Base-by-base conservation (phyloP, 768 basidiomycete genomes). In the Hemileccinum impolitum region DNA sequence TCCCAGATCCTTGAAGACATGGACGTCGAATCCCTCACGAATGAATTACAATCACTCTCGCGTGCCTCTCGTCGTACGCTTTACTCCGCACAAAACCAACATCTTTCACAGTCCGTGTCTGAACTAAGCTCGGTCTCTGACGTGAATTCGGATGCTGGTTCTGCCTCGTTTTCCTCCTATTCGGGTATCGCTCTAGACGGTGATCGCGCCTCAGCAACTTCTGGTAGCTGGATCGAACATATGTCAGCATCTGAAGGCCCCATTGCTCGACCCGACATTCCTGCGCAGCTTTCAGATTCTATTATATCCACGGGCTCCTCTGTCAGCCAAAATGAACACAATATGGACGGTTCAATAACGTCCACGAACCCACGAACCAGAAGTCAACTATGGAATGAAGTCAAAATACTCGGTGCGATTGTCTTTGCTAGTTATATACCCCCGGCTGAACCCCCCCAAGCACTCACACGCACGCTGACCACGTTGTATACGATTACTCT, bases 321-420 rank as follows among this genome's bases (percentile, higher is more conserved):
- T 32, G 48, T 65, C 17, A 72, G 71, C 36, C 55, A 57, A 1
- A 40, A 50, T 19, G 50, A 40, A 23, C 37, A 36, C 13, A 41
- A 43, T 15, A 37, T 23, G 43, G 53, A 49, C 10, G 32, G 32
- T 12, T 54, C 57, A 1, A 39, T 36, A 7, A 34, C 40, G 4
- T 56, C 60, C 15, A 54, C 48, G 36, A 52, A 55, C 36, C 69
- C 70, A 21, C 73, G 78, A 52, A 82, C 79, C n/a, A 93, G 86
- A 63, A 80, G 78, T 1, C 86, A 94, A 59, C 72, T 98, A 7
- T 98, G 95, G 95, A 84, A 84, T 49, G 92, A 96, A 68, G 79
- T 96, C 32, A 97, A 96, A 66, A 79, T 93, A 32, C 56, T 64
- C 3, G 54, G 81, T 94, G 28, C 84, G 90, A 86, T 60, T 40